Conservation (phyloP, 768 basidiomycete genomes). For the Russula ochroleuca region DNA sequence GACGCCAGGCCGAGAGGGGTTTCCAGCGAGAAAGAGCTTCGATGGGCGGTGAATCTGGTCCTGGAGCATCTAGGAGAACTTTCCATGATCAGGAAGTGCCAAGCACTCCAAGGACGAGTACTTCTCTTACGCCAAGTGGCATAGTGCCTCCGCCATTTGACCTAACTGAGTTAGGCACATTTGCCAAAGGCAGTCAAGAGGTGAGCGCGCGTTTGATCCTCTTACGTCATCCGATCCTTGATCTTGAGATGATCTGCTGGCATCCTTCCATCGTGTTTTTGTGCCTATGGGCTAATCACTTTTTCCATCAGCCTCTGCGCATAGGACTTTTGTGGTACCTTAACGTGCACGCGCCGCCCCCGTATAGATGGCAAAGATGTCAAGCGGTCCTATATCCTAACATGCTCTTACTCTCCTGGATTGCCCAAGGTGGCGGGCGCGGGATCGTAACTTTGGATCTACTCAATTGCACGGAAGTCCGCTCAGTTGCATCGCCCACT, state of each 20-base stretch:
- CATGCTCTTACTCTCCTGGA: conserved; percentile 82
- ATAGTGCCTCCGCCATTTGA: conserved; percentile 46
- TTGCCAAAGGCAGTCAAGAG: conserved; percentile 42
- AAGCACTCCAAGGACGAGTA: conserved; percentile 31
- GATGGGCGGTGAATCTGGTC: conserved; percentile 10
- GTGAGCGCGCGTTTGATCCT: conserved; percentile 35
- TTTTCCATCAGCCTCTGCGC: conserved; percentile 63
- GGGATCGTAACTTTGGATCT: conserved; percentile 85
- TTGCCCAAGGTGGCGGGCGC: conserved; percentile 74
- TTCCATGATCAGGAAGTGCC: conserved; percentile 24
- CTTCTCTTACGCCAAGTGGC: conserved; percentile 33
- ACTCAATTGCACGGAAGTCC: conserved; percentile 80
- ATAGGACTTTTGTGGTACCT: conserved; percentile 88
- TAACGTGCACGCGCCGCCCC: conserved; percentile 80
- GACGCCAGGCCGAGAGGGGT: conserved; percentile 41
- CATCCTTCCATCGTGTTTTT: conserved; percentile 2
- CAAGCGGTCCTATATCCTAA: conserved; percentile 81
- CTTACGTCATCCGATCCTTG: neutral
- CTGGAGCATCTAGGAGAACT: conserved; percentile 17
- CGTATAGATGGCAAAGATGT: conserved; percentile 77
- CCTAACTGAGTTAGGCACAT: conserved; percentile 44
- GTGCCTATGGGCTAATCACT: conserved; percentile 20
- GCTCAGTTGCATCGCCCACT: conserved; percentile 73
- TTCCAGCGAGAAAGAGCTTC: conserved; percentile 31
- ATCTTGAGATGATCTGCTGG: conserved; percentile 5